Conservation (phyloP, 176 grass and related monocot species). For the Cenchrus fungigraminus region DNA sequence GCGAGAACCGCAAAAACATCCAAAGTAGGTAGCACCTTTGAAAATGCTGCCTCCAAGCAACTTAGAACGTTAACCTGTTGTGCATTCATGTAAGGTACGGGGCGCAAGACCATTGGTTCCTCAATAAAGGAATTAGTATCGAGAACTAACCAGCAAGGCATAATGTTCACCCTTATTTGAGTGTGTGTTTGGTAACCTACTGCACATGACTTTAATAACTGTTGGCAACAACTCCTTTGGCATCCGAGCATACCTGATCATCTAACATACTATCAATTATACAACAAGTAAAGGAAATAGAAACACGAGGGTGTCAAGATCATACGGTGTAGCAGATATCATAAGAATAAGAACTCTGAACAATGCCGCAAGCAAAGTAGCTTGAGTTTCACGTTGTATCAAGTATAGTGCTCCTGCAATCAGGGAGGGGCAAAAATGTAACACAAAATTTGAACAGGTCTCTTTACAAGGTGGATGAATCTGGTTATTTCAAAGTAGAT, state of each 20-base stretch:
- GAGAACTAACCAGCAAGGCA: conserved; percentile 72
- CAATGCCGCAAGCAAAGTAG: conserved; percentile 57
- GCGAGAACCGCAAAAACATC: conserved; percentile 72
- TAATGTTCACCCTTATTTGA: conserved; percentile 72
- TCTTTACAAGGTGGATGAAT: neutral
- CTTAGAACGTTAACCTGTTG: conserved; percentile 82
- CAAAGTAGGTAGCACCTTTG: conserved; percentile 71
- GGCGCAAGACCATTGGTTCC: neutral
- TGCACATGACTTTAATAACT: conserved; percentile 62
- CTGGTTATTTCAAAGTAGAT: conserved; percentile 19
- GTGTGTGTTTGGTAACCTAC: conserved; percentile 45
- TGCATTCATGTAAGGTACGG: conserved; percentile 36
- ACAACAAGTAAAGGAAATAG: conserved; percentile 17
- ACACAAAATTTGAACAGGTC: conserved; percentile 30
- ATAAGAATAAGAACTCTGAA: conserved; percentile 79
- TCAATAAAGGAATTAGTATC: conserved; percentile 31
- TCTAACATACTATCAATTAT: conserved; percentile 40
- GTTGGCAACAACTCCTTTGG: conserved; percentile 78
- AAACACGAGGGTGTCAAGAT: conserved; percentile 31
- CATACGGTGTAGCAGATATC: conserved; percentile 97
- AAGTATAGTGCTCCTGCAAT: conserved; percentile 73
- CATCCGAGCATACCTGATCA: conserved; percentile 84
- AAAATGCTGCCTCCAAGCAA: conserved; percentile 87
- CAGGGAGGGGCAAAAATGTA: conserved; percentile 39
- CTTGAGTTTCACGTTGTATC: conserved; percentile 82